Base-by-base conservation (phyloP, 164 flowering plant species). In the Tinospora cordifolia region DNA sequence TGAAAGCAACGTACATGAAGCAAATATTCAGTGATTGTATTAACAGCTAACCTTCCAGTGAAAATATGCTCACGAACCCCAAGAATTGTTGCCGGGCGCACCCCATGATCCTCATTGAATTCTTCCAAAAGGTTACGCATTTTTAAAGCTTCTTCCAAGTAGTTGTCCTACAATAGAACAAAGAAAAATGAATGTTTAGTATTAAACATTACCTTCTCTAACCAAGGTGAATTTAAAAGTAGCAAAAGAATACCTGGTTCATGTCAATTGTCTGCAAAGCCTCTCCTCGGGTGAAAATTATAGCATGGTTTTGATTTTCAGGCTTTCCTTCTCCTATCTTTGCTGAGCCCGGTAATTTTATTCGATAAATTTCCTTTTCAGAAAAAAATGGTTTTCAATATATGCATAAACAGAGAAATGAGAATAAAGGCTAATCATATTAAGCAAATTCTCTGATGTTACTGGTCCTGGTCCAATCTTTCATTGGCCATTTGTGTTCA, bases 141-240 rank as follows among this genome's bases (percentile, higher is more conserved):
- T 82, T 95, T 95, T n/a, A 95, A 81, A 75, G 99, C 99, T 87
- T 95, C 99, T 87, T 95, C 99, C 83, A 95, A 75, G 79, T 95
- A 95, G 76, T 95, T 92, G 72, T 95, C 99, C 99, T 95, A 74
- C 65, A 74, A 68, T 15, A 66, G 44, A 19, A 19, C 2, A 41
- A 63, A 13, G 12, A 58, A 77, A 70, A 19, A 36, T 34, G n/a
- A 69, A 14, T 67, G 22, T n/a, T 30, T 34, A 19, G 58, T 36
- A 62, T 19, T 8, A n/a, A 4, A 22, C 62, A 8, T 58, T 30
- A 64, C 41, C 9, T 15, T 2, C 44, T 64, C 2, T 7, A 64
- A 62, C 14, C 21, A 22, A n/a, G 21, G 60, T 19, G 1, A 0
- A 60, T n/a, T 21, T 47, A n/a, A n/a, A 9, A 22, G 11, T 9